Conservation (phyloP, 2,329 filamentous ascomycete species). For the Lecanicillium sp. region DNA sequence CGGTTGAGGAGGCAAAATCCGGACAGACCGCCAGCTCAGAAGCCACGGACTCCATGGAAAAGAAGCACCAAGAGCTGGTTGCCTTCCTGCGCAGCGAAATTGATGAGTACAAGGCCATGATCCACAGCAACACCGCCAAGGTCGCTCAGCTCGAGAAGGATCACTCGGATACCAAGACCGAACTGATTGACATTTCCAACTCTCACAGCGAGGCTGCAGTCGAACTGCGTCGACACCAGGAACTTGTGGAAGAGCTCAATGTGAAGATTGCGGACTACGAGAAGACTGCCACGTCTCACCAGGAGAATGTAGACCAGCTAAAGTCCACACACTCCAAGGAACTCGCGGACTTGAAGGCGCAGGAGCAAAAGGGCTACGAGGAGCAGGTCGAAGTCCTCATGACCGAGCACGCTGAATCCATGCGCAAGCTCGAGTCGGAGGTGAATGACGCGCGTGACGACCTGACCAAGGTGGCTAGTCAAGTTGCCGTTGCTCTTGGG, state of each 20-base stretch:
- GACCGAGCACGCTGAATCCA: conserved; percentile 50
- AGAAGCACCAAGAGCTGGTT: conserved; percentile 52
- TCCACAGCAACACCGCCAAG: conserved; percentile 59
- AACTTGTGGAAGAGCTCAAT: conserved; percentile 46
- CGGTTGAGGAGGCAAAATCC: conserved; percentile 35
- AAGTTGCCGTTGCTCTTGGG: conserved; percentile 53
- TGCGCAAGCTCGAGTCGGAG: conserved; percentile 51
- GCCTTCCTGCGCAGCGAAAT: conserved; percentile 64
- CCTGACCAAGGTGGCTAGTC: conserved; percentile 54
- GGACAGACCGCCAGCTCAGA: conserved; percentile 32
- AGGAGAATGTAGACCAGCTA: conserved; percentile 42
- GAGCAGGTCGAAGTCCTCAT: conserved; percentile 50
- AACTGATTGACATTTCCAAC: conserved; percentile 60
- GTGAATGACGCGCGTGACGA: conserved; percentile 59
- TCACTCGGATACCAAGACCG: conserved; percentile 55
- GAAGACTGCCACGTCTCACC: conserved; percentile 45
- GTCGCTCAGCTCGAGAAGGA: conserved; percentile 68
- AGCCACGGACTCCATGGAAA: conserved; percentile 36
- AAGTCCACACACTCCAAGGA: conserved; percentile 43
- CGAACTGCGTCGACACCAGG: conserved; percentile 37
- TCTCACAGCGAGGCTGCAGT: conserved; percentile 44
- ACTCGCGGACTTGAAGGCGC: conserved; percentile 38
- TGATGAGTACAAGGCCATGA: conserved; percentile 69
- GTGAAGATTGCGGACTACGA: conserved; percentile 54
- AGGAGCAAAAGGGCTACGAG: conserved; percentile 49